phyloP scores from a whole-genome alignment of 2,329 filamentous ascomycete genomes.

The Fusarium metavorans region DNA sequence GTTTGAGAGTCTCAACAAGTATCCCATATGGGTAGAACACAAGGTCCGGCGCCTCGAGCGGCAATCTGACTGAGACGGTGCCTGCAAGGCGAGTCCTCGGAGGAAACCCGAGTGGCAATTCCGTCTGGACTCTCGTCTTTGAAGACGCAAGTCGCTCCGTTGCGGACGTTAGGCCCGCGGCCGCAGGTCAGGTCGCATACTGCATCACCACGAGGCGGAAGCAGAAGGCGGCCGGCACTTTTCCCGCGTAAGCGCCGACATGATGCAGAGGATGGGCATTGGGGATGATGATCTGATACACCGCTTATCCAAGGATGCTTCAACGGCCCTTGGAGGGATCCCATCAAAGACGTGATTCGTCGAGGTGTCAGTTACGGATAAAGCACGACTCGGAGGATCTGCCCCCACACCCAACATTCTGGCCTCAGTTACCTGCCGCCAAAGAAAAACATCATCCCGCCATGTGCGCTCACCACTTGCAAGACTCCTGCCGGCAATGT shows the following conservation, averaged over 20 bases:
- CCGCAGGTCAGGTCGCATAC: slow-evolving; percentile 11
- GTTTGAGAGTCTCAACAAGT: slow-evolving; percentile 43
- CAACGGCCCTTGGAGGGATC: neutral
- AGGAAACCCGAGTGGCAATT: neutral
- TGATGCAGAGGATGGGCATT: neutral
- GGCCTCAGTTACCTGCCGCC: neutral
- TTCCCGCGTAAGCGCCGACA: neutral
- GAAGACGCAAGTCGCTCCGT: slow-evolving; percentile 6
- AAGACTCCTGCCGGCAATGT: neutral
- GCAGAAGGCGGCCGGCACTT: neutral
- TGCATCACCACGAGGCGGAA: neutral
- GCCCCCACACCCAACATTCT: neutral
- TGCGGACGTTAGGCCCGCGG: neutral
- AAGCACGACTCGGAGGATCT: neutral
- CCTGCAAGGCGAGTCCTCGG: neutral
- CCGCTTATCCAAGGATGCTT: neutral
- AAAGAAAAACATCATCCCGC: neutral
- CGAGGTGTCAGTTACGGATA: neutral
- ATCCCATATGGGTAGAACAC: slow-evolving; percentile 36
- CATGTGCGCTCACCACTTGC: neutral
- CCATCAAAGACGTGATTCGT: neutral
- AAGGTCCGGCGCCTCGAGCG: slow-evolving; percentile 11
- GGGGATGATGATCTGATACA: slow-evolving; percentile 12
- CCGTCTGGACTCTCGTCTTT: neutral
- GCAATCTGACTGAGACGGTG: neutral